Evolutionary conservation across 1,139 yeast species (phyloP).

Genomic region (Diutina rugosa): DNA sequence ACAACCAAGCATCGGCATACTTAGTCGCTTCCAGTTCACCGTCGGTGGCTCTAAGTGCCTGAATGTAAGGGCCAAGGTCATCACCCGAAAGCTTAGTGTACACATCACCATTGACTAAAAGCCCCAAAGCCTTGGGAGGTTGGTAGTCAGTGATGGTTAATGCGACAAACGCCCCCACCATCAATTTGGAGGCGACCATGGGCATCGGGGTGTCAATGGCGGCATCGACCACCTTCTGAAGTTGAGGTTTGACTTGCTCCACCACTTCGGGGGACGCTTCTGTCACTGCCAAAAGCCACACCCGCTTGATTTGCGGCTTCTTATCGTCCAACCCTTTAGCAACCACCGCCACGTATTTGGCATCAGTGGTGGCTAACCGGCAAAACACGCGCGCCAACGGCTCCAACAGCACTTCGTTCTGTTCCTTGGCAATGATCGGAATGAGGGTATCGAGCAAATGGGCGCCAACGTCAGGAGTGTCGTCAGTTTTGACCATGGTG

Average conservation of each 20-base stretch:
- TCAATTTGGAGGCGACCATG: conserved; percentile 32
- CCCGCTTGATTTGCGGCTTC: conserved; percentile 45
- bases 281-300: conserved; percentile 37
- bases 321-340: conserved; percentile 52
- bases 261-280: conserved; percentile 5
- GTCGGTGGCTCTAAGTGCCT: conserved; percentile 12
- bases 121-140: conserved; percentile 17
- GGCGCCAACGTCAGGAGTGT: not conserved
- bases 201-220: conserved; percentile 36
- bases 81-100: conserved; percentile 33
- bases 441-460: conserved; percentile 25
- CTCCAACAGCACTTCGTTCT: conserved; percentile 52
- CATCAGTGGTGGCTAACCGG: conserved; percentile 5
- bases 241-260: conserved; percentile 15
- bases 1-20: not conserved
- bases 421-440: conserved; percentile 54
- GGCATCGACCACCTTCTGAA: conserved; percentile 26
- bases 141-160: conserved; percentile 11
- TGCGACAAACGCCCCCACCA: conserved; percentile 35
- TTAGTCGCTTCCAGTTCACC: not conserved
- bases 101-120: conserved; percentile 33
- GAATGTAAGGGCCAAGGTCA: conserved; percentile 41
- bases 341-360: conserved; percentile 16
- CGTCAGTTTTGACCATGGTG: not conserved
- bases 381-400: conserved; percentile 22